A percentile compares a stretch with the other conserved stretches of the same genome.
phyloP scores from a whole-genome alignment of 352 stramenopile genomes.

The Blastocystis sp. region DNA sequence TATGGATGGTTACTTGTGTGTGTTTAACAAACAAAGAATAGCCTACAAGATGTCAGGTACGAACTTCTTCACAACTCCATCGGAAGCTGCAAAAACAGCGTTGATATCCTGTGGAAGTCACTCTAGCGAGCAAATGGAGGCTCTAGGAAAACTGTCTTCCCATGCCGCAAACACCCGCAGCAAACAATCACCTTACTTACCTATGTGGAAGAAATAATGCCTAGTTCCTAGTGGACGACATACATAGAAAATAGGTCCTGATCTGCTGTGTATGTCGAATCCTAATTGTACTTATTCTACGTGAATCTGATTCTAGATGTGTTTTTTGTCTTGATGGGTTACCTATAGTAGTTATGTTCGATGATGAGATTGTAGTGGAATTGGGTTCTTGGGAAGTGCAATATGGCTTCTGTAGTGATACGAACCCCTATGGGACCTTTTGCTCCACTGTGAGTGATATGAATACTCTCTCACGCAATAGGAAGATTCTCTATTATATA shows the following conservation, averaged over 20 bases:
- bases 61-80: constrained; percentile 52
- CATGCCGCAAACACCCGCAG: constrained; percentile 7
- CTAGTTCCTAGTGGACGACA: not conserved
- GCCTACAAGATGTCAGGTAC: constrained; percentile 59
- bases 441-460: not conserved
- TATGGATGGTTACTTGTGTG: not conserved
- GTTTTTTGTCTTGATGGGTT: too few relatives aligned
- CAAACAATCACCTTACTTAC: not conserved
- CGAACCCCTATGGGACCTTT: not conserved
- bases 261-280: not conserved
- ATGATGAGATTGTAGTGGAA: not conserved
- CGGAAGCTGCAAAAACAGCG: constrained; percentile 36
- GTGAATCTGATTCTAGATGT: too few relatives aligned
- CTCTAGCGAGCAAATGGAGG: constrained; percentile 39
- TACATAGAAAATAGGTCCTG: not conserved
- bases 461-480: not conserved
- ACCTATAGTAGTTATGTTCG: not conserved
- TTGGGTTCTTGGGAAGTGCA: not conserved
- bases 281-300: too few relatives aligned
- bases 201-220: not conserved
- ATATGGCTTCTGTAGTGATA: not conserved
- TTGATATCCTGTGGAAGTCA: constrained; percentile 45
- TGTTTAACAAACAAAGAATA: constrained; percentile 9
- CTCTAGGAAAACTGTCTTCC: constrained; percentile 14
- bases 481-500: not conserved